These are phyloP conservation scores for Biscogniauxia marginata DNA, from an alignment of 2,329 filamentous ascomycete genomes.

Conservation along the genomic window DNA sequence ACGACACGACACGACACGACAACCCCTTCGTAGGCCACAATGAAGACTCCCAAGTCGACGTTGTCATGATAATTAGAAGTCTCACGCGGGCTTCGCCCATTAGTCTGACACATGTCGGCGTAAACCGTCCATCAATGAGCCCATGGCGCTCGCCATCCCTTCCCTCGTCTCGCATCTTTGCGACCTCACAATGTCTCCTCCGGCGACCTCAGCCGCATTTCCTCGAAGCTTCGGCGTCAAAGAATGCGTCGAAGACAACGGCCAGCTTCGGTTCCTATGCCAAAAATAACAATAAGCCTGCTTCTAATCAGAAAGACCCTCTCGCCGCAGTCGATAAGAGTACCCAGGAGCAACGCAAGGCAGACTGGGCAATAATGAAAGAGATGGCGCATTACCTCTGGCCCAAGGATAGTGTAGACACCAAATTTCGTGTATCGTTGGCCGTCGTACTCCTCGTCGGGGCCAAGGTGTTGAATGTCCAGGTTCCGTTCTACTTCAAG, in stretches of 20 bases:
- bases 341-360: slow-evolving; percentile 86
- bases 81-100: slow-evolving; percentile 21
- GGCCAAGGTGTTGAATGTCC: slow-evolving; percentile 93
- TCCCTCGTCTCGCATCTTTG: slow-evolving; percentile 17
- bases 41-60: slow-evolving; percentile 11
- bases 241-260: slow-evolving; percentile 5
- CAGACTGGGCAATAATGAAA: slow-evolving; percentile 97
- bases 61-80: slow-evolving; percentile 27
- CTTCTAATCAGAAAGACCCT: slow-evolving; percentile 43
- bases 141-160: slow-evolving; percentile 8
- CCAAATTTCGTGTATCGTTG: slow-evolving; percentile 79
- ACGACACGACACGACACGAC: too few species aligned
- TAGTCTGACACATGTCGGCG: slow-evolving; percentile 20
- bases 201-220: slow-evolving; percentile 11
- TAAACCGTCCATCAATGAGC: slow-evolving; percentile 13
- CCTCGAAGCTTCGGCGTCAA: slow-evolving; percentile 3
- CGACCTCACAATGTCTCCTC: slow-evolving; percentile 21
- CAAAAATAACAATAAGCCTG: slow-evolving; percentile 7
- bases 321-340: slow-evolving; percentile 66
- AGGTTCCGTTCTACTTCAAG: slow-evolving; percentile 99
- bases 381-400: slow-evolving; percentile 96
- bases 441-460: slow-evolving; percentile 83
- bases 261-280: slow-evolving; percentile 21
- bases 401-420: slow-evolving; percentile 84
- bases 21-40: slow-evolving; percentile 9